These are phyloP conservation scores for Cicer bijugum DNA, from an alignment of 306 rosid species.

Conservation along the genomic window DNA sequence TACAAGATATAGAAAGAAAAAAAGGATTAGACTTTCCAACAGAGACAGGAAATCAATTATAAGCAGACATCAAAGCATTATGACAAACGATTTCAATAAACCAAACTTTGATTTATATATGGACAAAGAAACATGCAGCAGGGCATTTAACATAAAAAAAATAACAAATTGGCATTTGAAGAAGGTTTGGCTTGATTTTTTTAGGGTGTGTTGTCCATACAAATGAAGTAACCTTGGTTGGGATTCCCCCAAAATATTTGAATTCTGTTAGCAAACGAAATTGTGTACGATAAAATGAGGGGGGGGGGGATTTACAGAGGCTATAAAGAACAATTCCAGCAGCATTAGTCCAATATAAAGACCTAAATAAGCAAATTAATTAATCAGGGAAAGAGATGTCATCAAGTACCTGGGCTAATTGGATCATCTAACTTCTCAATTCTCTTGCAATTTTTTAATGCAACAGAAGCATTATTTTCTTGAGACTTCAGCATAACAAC, in stretches of 20 bases:
- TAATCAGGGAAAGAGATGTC: neutral
- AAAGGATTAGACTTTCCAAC: conserved; percentile 14
- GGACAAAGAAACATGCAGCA: neutral
- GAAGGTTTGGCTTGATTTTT: too few relatives aligned
- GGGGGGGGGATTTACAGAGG: neutral
- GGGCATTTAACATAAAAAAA: neutral
- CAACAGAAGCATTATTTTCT: conserved; percentile 67
- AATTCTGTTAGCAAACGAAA: neutral
- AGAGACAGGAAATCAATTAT: neutral
- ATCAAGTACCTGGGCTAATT: conserved; percentile 72
- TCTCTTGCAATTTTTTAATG: conserved; percentile 88
- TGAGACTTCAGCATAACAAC: conserved; percentile 80
- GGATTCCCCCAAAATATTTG: neutral
- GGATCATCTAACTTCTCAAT: conserved; percentile 93
- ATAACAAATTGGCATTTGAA: neutral
- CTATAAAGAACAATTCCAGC: neutral
- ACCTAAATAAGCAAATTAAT: conserved; percentile 1
- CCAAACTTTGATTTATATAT: neutral
- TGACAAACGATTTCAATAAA: neutral
- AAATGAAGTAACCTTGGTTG: too few relatives aligned
- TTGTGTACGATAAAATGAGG: neutral
- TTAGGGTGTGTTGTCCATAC: too few relatives aligned
- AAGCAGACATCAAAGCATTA: neutral
- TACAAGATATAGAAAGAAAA: conserved; percentile 6
- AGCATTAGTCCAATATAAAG: conserved; percentile 4